phyloP scores from a whole-genome alignment of 306 rosid genomes.

The Argentina anserina region DNA sequence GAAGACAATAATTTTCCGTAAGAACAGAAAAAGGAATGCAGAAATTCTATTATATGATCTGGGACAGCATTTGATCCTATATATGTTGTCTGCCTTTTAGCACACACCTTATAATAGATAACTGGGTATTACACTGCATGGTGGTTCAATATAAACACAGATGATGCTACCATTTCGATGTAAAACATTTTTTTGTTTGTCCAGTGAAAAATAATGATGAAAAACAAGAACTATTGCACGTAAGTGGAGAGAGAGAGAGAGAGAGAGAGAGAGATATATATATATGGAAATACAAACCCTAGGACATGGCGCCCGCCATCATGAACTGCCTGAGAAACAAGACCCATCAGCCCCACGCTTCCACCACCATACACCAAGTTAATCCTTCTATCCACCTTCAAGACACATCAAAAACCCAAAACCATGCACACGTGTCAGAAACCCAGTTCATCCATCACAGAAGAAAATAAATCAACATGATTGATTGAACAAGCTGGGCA shows the following conservation, averaged over 20 bases:
- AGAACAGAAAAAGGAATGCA: constrained; percentile 6
- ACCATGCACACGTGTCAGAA: constrained; percentile 47
- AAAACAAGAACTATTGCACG: not conserved
- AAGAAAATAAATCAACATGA: not conserved
- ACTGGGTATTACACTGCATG: constrained; percentile 33
- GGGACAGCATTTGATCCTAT: constrained; percentile 38
- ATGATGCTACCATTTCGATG: not conserved
- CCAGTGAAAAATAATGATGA: constrained; percentile 3
- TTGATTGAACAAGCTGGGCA: constrained; percentile 4
- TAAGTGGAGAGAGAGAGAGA: constrained; percentile 15
- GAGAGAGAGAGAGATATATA: constrained; percentile 11
- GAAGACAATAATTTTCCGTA: constrained; percentile 2
- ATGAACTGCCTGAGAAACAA: constrained; percentile 99
- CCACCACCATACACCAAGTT: constrained; percentile 99
- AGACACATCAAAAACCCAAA: constrained; percentile 40
- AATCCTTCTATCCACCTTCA: constrained; percentile 91
- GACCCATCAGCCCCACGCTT: constrained; percentile 99
- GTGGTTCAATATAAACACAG: constrained; percentile 6
- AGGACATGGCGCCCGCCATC: constrained; percentile 99
- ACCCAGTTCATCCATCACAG: constrained; percentile 25
- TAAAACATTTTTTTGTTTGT: not conserved
- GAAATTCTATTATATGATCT: constrained; percentile 5
- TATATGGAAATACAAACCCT: constrained; percentile 78
- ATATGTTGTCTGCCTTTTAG: constrained; percentile 25
- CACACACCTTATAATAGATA: constrained; percentile 25